Conservation (phyloP, 148 eudicot genomes). For the Cornus controversa region DNA sequence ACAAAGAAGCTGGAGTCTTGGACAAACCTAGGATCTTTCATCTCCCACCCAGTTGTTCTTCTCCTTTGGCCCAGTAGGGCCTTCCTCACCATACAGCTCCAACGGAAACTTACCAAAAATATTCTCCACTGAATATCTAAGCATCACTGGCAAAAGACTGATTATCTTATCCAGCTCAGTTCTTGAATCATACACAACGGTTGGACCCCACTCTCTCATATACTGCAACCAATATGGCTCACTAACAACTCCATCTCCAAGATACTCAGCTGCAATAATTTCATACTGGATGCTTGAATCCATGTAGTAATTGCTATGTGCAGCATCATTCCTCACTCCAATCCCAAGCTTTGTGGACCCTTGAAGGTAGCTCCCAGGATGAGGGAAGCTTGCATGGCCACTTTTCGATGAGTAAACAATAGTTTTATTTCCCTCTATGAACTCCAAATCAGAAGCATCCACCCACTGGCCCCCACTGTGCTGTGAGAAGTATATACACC, state of each 20-base stretch:
- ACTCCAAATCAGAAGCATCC: conserved; percentile 66
- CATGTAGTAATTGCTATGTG: conserved; percentile 44
- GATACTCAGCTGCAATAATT: conserved; percentile 80
- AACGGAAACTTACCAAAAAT: conserved; percentile 54
- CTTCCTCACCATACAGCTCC: conserved; percentile 72
- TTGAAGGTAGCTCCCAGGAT: conserved; percentile 68
- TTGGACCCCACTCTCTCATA: conserved; percentile 92
- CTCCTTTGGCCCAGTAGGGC: conserved; percentile 96
- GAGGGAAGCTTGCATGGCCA: conserved; percentile 83
- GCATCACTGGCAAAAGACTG: conserved; percentile 41
- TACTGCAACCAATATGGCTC: conserved; percentile 83
- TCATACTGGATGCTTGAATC: conserved; percentile 67
- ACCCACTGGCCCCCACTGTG: conserved; percentile 89
- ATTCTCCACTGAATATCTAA: conserved; percentile 37
- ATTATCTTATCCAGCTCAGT: conserved; percentile 59
- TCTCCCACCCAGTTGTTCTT: conserved; percentile 92
- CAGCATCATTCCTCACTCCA: conserved; percentile 80
- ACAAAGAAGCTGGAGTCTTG: neutral
- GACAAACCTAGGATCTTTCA: conserved; percentile 59
- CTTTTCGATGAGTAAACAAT: conserved; percentile 62
- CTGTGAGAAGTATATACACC: conserved; percentile 75
- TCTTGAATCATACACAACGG: conserved; percentile 58
- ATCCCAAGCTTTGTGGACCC: conserved; percentile 71
- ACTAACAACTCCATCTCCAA: conserved; percentile 39
- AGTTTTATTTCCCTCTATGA: conserved; percentile 66